Base-by-base conservation (phyloP, 2,329 filamentous ascomycete species). In the Sclerotinia spermophila region DNA sequence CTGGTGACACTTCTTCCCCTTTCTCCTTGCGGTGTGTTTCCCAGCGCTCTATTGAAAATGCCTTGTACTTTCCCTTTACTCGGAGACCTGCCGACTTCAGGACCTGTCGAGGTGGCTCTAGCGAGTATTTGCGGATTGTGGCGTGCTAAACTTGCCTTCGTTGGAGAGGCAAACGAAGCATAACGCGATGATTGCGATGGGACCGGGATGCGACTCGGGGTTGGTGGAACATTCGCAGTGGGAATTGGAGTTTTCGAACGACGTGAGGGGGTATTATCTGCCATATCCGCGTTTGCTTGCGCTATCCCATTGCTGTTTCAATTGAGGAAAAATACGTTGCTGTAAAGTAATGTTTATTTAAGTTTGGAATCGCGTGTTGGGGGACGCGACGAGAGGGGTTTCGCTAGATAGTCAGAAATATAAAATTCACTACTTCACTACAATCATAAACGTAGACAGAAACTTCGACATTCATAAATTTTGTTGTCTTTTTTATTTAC, bases 161-260 rank as follows among this genome's bases (percentile, higher is more conserved):
- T 91, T 0, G 90, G 89, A n/a, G 89, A 90, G 68, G 86, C 86
- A 77, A 89, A 91, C 0, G 89, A 90, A 0, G 86, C 84, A 78
- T 27, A 80, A 76, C 42, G 76, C 72, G 69, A 73, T 73, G 69
- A 38, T 68, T 71, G 65, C 42, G 65, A 67, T 55, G 68, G 73
- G 45, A 71, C 72, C 5, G 77, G 77, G 55, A 77, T 77, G 60
- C 76, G 77, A 75, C 75, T 78, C 62, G 80, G 80, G 70, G 80
- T 82, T 71, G 81, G 81, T 48, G 81, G 81, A 75, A 80, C 80
- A 77, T 79, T 79, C 74, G 83, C 42, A 13, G 68, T 15, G 10
- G 35, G 68, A 30, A 67, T 35, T 35, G 68, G 62, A 40, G 62
- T 59, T 7, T 70, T 70, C 30, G 60, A 69, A 35, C 68, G 68